Percentiles rank a stretch among this genome's conserved stretches.
These are phyloP conservation scores for Euphorbia celastroides DNA, from an alignment of 441 rosid species.

Conservation along the genomic window DNA sequence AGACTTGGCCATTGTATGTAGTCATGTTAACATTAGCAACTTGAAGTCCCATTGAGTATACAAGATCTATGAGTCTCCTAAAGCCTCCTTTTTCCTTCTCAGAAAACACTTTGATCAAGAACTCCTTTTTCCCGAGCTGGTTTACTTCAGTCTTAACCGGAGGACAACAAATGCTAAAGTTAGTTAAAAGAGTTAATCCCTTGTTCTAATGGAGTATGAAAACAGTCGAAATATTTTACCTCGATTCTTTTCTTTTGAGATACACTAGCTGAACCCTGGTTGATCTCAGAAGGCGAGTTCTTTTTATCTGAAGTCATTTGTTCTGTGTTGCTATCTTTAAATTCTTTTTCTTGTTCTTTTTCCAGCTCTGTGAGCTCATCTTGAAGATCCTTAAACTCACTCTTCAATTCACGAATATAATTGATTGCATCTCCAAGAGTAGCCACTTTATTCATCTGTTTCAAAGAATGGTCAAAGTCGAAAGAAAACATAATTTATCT, in stretches of 20 bases:
- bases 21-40: slow-evolving; percentile 68
- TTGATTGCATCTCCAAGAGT: slow-evolving; percentile 66
- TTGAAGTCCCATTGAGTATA: slow-evolving; percentile 45
- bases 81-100: slow-evolving; percentile 51
- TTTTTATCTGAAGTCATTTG: slow-evolving; percentile 10
- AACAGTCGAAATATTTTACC: slow-evolving; percentile 16
- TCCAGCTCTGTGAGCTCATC: slow-evolving; percentile 49
- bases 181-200: background rate
- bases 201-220: too few species aligned
- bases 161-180: slow-evolving; percentile 11
- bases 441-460: slow-evolving; percentile 69
- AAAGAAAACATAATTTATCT: background rate
- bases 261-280: slow-evolving; percentile 18
- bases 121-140: slow-evolving; percentile 41
- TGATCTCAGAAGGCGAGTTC: slow-evolving; percentile 11
- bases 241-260: slow-evolving; percentile 22
- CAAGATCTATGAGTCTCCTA: slow-evolving; percentile 47
- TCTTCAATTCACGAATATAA: slow-evolving; percentile 47
- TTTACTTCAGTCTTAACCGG: slow-evolving; percentile 56
- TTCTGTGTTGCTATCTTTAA: slow-evolving; percentile 17
- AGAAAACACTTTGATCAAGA: slow-evolving; percentile 42
- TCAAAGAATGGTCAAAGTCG: slow-evolving; percentile 7
- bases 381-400: slow-evolving; percentile 42
- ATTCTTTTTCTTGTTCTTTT: slow-evolving; percentile 42
- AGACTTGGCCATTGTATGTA: slow-evolving; percentile 41